Percentiles rank a stretch among this genome's conserved stretches.
Conservation (phyloP, 148 eudicot species). For the Spergularia bocconei region DNA sequence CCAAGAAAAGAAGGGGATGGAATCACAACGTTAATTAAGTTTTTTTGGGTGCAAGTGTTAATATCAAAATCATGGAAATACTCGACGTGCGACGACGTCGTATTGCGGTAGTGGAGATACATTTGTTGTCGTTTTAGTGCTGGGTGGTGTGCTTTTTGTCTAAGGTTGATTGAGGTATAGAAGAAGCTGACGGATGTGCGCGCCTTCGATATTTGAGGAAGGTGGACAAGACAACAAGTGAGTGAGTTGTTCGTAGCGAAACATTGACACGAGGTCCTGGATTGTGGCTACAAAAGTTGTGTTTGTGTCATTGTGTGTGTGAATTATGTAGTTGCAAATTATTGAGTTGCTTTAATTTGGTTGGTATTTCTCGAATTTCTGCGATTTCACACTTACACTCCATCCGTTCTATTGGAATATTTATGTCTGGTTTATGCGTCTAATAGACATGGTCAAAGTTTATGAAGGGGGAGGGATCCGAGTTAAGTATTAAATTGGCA, state of each 20-base stretch:
- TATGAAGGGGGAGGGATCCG: too few species aligned
- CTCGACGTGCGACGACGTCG: slow-evolving; percentile 19
- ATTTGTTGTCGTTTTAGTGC: not conserved
- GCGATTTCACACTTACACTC: too few species aligned
- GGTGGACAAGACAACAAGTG: not conserved
- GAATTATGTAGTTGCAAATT: not conserved
- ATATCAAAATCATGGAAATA: slow-evolving; percentile 15
- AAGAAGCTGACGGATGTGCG: slow-evolving; percentile 4
- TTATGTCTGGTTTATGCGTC: too few species aligned
- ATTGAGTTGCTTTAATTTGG: too few species aligned
- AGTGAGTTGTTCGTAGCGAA: not conserved
- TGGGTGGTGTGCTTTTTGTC: not conserved
- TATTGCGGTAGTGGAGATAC: slow-evolving; percentile 1
- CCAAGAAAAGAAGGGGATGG: slow-evolving; percentile 16
- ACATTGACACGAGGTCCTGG: not conserved
- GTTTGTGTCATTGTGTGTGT: not conserved
- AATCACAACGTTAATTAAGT: slow-evolving; percentile 11
- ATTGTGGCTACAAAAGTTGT: not conserved
- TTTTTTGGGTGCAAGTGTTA: slow-evolving; percentile 13
- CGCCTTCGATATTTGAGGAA: not conserved
- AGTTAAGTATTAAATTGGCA: too few species aligned
- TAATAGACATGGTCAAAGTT: too few species aligned
- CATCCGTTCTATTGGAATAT: too few species aligned
- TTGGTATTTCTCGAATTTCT: too few species aligned
- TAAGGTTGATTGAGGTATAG: not conserved